Percentiles rank a stretch among this genome's conserved stretches.
These are phyloP conservation scores for Erodium texanum DNA, from an alignment of 441 rosid species.

Conservation along the genomic window DNA sequence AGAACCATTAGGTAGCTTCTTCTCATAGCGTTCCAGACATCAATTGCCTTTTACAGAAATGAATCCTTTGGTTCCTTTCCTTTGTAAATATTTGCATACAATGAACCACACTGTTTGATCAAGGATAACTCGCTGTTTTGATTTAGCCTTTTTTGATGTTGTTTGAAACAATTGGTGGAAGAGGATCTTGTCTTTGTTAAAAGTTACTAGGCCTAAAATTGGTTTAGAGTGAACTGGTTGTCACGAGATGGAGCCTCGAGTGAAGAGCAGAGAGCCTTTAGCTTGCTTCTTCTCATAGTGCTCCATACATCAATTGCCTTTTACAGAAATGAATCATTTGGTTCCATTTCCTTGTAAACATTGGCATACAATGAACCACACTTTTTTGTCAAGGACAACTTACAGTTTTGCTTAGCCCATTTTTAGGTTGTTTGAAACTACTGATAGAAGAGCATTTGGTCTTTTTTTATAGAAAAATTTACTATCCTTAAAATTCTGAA, in stretches of 20 bases:
- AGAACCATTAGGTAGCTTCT: too few relatives aligned
- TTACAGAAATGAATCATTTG: neutral
- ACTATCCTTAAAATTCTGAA: neutral
- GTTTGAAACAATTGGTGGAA: too few relatives aligned
- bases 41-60: too few relatives aligned
- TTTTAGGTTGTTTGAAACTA: neutral
- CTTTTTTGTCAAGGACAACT: too few relatives aligned
- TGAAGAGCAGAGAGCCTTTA: neutral
- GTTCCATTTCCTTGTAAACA: neutral
- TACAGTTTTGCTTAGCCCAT: neutral
- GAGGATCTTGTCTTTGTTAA: too few relatives aligned
- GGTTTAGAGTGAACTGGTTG: neutral
- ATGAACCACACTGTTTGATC: too few relatives aligned
- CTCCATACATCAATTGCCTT: neutral
- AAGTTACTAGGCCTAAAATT: too few relatives aligned
- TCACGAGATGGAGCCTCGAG: neutral
- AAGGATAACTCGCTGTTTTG: too few relatives aligned
- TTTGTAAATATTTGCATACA: too few relatives aligned
- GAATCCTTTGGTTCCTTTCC: too few relatives aligned
- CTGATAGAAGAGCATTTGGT: neutral
- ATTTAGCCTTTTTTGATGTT: too few relatives aligned
- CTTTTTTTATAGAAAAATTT: neutral
- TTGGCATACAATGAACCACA: neutral
- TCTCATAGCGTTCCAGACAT: too few relatives aligned
- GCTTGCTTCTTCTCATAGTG: neutral